Conservation (phyloP, 2,329 filamentous ascomycete genomes). For the Aspergillus sojae region DNA sequence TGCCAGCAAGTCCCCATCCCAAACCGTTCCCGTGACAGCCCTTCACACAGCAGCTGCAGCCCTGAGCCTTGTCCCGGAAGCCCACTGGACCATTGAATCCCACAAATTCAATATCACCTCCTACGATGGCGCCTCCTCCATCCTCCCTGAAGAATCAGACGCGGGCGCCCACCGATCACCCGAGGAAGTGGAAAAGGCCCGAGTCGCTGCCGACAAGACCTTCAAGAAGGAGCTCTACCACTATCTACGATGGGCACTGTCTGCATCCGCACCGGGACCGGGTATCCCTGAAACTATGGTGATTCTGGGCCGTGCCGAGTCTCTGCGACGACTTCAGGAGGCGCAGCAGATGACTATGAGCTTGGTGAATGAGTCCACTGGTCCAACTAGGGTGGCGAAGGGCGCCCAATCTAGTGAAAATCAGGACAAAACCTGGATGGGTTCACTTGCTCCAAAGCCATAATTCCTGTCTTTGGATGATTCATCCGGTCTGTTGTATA, state of each 20-base stretch:
- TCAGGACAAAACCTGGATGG: constrained; percentile 38
- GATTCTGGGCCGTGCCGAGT: constrained; percentile 58
- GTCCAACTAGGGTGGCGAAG: constrained; percentile 7
- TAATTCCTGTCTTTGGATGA: not conserved
- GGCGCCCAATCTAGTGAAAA: not conserved
- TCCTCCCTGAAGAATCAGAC: constrained; percentile 9
- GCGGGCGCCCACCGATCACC: constrained; percentile 15
- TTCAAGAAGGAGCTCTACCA: constrained; percentile 54
- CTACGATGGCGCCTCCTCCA: constrained; percentile 31
- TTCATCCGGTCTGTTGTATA: not conserved
- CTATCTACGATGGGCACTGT: constrained; percentile 60
- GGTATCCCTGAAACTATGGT: constrained; percentile 57
- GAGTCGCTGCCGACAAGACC: constrained; percentile 31
- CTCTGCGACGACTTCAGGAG: constrained; percentile 47
- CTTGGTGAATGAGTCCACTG: constrained; percentile 13
- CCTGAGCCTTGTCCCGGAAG: constrained; percentile 44
- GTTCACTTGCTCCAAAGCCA: constrained; percentile 30
- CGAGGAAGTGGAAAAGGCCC: constrained; percentile 23
- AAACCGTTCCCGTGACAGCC: constrained; percentile 35
- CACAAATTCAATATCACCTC: constrained; percentile 44
- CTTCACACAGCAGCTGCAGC: constrained; percentile 50
- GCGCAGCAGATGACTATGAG: constrained; percentile 37
- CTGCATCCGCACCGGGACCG: constrained; percentile 56
- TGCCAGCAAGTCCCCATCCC: constrained; percentile 14
- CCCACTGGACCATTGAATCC: constrained; percentile 44